Conservation (phyloP, 768 basidiomycete species). For the Boletales sp. region DNA sequence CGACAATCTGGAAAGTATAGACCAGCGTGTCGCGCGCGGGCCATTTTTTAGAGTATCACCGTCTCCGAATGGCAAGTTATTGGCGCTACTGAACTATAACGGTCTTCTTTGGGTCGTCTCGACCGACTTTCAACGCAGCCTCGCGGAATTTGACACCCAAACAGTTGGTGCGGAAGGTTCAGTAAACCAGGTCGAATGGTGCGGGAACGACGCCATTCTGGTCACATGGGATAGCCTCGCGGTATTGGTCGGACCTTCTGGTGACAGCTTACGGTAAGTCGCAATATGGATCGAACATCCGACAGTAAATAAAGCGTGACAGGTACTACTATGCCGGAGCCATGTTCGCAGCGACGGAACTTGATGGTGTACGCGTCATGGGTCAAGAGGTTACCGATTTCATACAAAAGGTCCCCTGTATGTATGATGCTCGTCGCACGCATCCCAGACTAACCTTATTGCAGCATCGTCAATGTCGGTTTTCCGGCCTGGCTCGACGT, state of each 20-base stretch:
- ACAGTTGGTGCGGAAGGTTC: slow-evolving; percentile 54
- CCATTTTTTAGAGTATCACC: slow-evolving; percentile 86
- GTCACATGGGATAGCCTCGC: slow-evolving; percentile 78
- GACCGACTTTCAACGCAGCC: slow-evolving; percentile 81
- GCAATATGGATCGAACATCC: not conserved
- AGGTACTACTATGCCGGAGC: slow-evolving; percentile 81
- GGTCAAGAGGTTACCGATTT: slow-evolving; percentile 80
- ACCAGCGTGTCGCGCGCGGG: slow-evolving; percentile 84
- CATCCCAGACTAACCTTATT: not conserved
- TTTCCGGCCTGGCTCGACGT: slow-evolving; percentile 89
- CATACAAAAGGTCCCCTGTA: slow-evolving; percentile 91
- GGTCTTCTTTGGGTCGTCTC: slow-evolving; percentile 92
- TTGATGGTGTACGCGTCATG: slow-evolving; percentile 86
- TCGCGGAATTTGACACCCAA: slow-evolving; percentile 82
- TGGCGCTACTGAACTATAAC: slow-evolving; percentile 74
- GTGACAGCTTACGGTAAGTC: slow-evolving; percentile 78
- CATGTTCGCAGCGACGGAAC: slow-evolving; percentile 77
- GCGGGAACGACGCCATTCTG: slow-evolving; percentile 91
- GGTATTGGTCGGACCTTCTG: slow-evolving; percentile 88
- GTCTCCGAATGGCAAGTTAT: slow-evolving; percentile 91
- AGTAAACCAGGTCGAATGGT: slow-evolving; percentile 84
- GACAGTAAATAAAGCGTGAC: slow-evolving; percentile 6
- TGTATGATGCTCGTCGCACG: slow-evolving; percentile 13
- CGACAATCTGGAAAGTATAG: slow-evolving; percentile 84
- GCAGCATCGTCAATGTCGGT: slow-evolving; percentile 76